Percentiles rank a stretch among this genome's conserved stretches.
phyloP scores from a whole-genome alignment of 2,329 filamentous ascomycete genomes.

The Myriosclerotinia scirpicola region DNA sequence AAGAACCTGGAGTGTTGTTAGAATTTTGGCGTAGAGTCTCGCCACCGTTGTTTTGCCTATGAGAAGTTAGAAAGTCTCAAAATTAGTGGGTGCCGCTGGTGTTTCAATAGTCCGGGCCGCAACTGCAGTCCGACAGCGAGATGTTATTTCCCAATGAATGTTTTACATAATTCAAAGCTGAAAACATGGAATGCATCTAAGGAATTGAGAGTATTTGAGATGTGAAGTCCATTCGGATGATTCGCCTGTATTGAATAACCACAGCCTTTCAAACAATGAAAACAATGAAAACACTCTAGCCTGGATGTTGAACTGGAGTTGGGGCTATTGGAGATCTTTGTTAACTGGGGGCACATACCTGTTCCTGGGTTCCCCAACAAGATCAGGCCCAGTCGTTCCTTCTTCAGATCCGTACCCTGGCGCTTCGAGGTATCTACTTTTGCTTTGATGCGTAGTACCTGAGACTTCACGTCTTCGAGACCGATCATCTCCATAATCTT shows the following conservation, averaged over 20 bases:
- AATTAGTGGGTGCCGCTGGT: background rate
- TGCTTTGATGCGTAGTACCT: conserved; percentile 62
- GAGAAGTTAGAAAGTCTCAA: conserved; percentile 45
- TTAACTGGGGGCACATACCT: conserved; percentile 46
- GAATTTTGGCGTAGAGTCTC: conserved; percentile 65
- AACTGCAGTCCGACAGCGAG: no score
- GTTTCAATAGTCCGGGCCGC: background rate
- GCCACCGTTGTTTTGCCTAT: conserved; percentile 74
- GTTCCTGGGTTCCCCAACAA: conserved; percentile 76
- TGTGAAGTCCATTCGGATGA: no score
- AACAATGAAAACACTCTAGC: no score
- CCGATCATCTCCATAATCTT: conserved; percentile 69
- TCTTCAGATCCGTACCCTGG: conserved; percentile 55
- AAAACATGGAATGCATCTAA: no score
- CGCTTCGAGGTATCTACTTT: conserved; percentile 60
- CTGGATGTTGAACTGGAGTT: background rate
- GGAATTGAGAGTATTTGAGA: no score
- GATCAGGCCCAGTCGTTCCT: conserved; percentile 61
- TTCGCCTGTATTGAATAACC: no score
- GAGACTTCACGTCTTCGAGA: conserved; percentile 65
- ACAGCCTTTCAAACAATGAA: no score
- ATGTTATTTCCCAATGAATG: no score
- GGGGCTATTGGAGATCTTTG: background rate
- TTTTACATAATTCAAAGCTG: no score
- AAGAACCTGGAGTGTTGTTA: conserved; percentile 61